A percentile compares a stretch with the other conserved stretches of the same genome.
Evolutionary conservation across 2,329 filamentous ascomycete species (phyloP).

Genomic region (Fusarium buharicum): DNA sequence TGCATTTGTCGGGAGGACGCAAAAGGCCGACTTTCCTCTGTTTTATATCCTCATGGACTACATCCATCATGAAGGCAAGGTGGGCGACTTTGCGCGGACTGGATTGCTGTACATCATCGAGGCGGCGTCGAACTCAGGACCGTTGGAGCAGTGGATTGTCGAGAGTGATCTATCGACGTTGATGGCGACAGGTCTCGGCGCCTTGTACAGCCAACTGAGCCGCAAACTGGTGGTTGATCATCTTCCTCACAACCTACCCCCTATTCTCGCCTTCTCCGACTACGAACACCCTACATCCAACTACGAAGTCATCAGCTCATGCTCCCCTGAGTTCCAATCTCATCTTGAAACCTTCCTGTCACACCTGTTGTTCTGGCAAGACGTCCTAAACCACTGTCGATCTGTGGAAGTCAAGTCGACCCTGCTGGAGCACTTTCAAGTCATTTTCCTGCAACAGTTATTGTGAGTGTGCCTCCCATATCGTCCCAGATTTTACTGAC

Average conservation of each 20-base stretch:
- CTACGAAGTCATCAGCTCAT: slow-evolving; percentile 77
- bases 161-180: slow-evolving; percentile 95
- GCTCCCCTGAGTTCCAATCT: slow-evolving; percentile 79
- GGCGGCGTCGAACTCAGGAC: slow-evolving; percentile 82
- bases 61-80: slow-evolving; percentile 93
- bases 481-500: slow-evolving; percentile 4
- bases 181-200: slow-evolving; percentile 95
- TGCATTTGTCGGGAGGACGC: slow-evolving; percentile 83
- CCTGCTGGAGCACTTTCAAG: slow-evolving; percentile 94
- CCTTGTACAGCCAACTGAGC: slow-evolving; percentile 72
- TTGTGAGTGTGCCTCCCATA: slow-evolving; percentile 65
- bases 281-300: slow-evolving; percentile 78
- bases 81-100: slow-evolving; percentile 95
- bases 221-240: slow-evolving; percentile 86
- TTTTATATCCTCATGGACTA: slow-evolving; percentile 97
- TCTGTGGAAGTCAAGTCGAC: slow-evolving; percentile 93
- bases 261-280: slow-evolving; percentile 89
- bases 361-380: slow-evolving; percentile 97
- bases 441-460: slow-evolving; percentile 94
- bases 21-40: slow-evolving; percentile 92
- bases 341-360: slow-evolving; percentile 94
- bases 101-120: slow-evolving; percentile 96
- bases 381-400: slow-evolving; percentile 93
- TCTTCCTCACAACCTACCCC: slow-evolving; percentile 77
- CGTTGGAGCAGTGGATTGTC: slow-evolving; percentile 94